phyloP scores from a whole-genome alignment of 345 rosid genomes.

The Gossypium herbaceum region DNA sequence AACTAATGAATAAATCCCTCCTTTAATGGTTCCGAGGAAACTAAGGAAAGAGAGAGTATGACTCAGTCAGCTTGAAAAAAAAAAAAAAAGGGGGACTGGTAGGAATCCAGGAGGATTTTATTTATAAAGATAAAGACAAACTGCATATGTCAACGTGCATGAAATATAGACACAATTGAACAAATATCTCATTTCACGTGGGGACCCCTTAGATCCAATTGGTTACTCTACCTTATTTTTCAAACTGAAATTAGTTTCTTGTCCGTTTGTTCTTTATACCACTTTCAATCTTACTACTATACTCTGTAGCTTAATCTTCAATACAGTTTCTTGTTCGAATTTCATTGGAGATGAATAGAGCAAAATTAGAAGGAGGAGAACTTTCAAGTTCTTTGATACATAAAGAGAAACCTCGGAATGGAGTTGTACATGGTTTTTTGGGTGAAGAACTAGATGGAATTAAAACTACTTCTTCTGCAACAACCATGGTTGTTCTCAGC shows the following conservation, averaged over 20 bases:
- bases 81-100: not conserved
- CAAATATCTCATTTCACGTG: conserved; percentile 3
- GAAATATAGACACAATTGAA: not conserved
- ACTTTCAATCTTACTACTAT: not conserved
- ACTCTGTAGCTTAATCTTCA: not conserved
- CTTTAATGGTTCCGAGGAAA: not conserved
- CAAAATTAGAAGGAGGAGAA: not conserved
- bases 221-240: not conserved
- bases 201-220: conserved; percentile 1
- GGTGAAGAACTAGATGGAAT: not conserved
- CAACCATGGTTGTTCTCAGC: conserved; percentile 15
- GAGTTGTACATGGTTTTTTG: not conserved
- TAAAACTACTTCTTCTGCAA: conserved; percentile 7
- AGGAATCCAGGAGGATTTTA: not conserved
- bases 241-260: not conserved
- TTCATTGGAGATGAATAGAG: not conserved
- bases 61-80: not conserved
- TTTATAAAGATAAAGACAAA: not conserved
- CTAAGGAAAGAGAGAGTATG: not conserved
- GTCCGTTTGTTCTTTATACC: not conserved
- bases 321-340: not conserved
- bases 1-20: not conserved
- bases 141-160: not conserved
- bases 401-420: not conserved
- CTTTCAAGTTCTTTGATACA: conserved; percentile 9